Evolutionary conservation across 164 flowering plant species (phyloP), one percentile per base, ranked within the genome.

Genomic region (Stephania cephalantha): DNA sequence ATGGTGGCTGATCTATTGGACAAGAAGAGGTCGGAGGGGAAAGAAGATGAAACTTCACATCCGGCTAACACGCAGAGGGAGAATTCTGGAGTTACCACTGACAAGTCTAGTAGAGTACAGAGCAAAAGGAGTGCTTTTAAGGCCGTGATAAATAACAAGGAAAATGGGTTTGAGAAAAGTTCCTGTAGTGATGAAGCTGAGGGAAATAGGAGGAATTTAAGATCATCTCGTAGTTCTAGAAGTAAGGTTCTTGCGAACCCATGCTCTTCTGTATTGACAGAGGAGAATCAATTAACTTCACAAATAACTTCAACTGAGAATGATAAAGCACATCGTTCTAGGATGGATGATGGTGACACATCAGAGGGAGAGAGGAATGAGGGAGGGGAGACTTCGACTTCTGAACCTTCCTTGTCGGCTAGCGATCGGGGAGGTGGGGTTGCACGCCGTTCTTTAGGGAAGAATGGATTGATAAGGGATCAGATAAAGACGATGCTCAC

Each of bases 61-160:
- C 79, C 85, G 1, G 71, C 73, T 72, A 76, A 85, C 18, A 65
- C 74, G 13, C 68, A 78, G 76, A 85, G 84, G 78, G 84, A 82
- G 72, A 85, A 85, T 82, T 78, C 66, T 71, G 77, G 66, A 69
- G 81, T 18, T 73, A 44, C 78, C 75, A 76, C 85, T 55, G 86
- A 84, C 72, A 85, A 85, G 75, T 78, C 93, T 69, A 85, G 89
- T 50, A 86, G 92, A 79, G 73, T 89, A 61, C 92, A 90, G 80
- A 93, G 97, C 10, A 90, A 89, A 82, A 88, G 87, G 82, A 97
- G 97, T 71, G 94, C 89, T 48, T 75, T 88, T 73, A 90, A 90
- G 82, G 86, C 88, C 78, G 83, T 84, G 87, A 82, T 87, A 22
- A 87, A 86, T 46, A 86, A 84, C 75, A 87, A 88, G 77, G 71